Conservation (phyloP, 345 rosid genomes). For the Heritiera fomes region DNA sequence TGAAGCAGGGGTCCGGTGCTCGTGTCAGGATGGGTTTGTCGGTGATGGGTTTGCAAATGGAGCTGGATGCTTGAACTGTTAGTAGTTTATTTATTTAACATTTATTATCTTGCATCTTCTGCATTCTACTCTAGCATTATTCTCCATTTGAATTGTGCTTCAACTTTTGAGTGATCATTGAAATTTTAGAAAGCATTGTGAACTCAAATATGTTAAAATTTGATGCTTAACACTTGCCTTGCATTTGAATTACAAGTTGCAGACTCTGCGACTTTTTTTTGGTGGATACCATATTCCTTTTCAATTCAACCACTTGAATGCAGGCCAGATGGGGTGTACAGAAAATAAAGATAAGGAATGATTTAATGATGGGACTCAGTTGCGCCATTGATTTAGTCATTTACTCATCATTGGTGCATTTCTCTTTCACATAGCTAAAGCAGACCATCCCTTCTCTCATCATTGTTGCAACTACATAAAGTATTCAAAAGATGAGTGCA, state of each 20-base stretch:
- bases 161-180: not conserved
- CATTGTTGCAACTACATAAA: conserved; percentile 9
- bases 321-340: not conserved
- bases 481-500: not conserved
- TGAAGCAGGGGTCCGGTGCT: conserved; percentile 62
- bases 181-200: not conserved
- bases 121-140: not conserved
- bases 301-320: not conserved
- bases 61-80: conserved; percentile 66
- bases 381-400: not conserved
- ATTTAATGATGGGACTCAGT: not conserved
- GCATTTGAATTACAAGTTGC: not conserved
- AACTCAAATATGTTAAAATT: not conserved
- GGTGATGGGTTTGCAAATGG: conserved; percentile 75
- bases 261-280: not conserved
- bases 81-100: conserved; percentile 26
- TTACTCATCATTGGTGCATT: conserved; percentile 10
- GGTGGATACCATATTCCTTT: not conserved
- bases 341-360: not conserved
- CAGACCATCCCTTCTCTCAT: not conserved
- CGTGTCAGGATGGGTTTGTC: conserved; percentile 61
- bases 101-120: not conserved
- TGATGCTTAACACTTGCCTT: not conserved
- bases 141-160: not conserved
- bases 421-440: conserved; percentile 9